Evolutionary conservation across 371 early-diverging fungal genomes (phyloP), one percentile per base, ranked within the genome.

Genomic region (Phascolomyces articulosus): DNA sequence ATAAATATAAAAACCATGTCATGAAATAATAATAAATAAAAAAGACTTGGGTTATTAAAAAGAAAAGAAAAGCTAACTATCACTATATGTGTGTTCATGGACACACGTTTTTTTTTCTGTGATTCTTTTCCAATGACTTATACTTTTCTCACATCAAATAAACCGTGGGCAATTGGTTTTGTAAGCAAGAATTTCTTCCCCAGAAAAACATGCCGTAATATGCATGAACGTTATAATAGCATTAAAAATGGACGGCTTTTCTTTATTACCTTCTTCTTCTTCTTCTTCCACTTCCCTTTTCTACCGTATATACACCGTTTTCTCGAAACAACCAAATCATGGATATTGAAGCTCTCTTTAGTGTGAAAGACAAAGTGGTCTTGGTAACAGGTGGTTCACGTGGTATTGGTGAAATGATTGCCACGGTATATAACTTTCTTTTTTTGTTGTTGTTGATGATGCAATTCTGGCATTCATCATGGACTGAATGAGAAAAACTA

Each of bases 361-460:
- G 79, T 20, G 93, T 96, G 58, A 85, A 90, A 64, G 91, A 85
- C 70, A 96, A 95, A 76, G 91, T 96, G 4, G 96, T 93, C 15
- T 84, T 97, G 31, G 90, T 97, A 23, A 96, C 96, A 16, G 97
- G 97, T 59, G 97, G 97, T 34, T 89, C 91, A 54, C 82, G 91
- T 55, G 93, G 92, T 48, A 84, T 89, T 64, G 93, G 92, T 28
- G 80, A 86, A 68, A 89, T 91, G 90, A 87, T 92, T 59, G 86
- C 89, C 28, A 80, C 83, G 13, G 82, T 82, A 71, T 65, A 62
- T 63, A 2, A 64, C 31, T 10, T 31, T 6, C 31, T 31, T 3
- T 10, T 31, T 31, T 31, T 0, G 11, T 64, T 92, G 92, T 27
- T 79, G 85, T 34, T n/a, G 66, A 89, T 91, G n/a, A n/a, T n/a